Base-by-base conservation (phyloP, 2,329 filamentous ascomycete species). In the Lasiodiplodia sp. region DNA sequence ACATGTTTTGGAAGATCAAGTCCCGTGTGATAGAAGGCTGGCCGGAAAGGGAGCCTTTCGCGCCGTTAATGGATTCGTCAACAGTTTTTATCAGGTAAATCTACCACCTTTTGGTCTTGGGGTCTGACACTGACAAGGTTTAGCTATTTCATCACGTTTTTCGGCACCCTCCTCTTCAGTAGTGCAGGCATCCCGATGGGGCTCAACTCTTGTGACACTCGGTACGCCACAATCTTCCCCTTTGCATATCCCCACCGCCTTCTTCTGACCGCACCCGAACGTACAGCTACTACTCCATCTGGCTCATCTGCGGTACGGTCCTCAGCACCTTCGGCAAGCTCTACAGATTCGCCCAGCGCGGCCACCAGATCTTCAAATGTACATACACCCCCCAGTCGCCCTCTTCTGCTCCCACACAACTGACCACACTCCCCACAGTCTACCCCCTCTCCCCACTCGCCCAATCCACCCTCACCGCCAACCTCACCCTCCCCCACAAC, bases 1-100 rank as follows among this genome's bases (percentile, higher is more conserved):
- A 47, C 44, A 47, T 47, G 44, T 47, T 47, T 11, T 47, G 44
- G 44, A 47, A 47, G 44, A 47, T 47, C 44, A 47, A 47, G n/a
- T 47, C 44, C 7, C 44, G 44, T 6, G 44, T 47, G 44, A n/a
- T 47, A 6, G n/a, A 47, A 3, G 44, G n/a, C n/a, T 47, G 44
- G 44, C 44, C 44, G 18, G n/a, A 47, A 8, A 47, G 18, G 44
- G 44, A 47, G 44, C 44, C 44, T 21, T 47, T 47, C 44, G 44
- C 44, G 7, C 44, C 44, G 44, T n/a, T 47, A n/a, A 47, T 47
- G 44, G 44, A 47, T 8, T 47, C 44, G 44, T 47, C 44, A 8
- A 47, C 44, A 6, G n/a, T 47, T n/a, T n/a, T 47, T 0, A n/a
- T 47, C 18, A 47, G 44, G 44, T 47, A 21, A 3, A 11, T 3